Evolutionary conservation across 352 stramenopile species (phyloP).

Genomic region (Detonula confervacea): DNA sequence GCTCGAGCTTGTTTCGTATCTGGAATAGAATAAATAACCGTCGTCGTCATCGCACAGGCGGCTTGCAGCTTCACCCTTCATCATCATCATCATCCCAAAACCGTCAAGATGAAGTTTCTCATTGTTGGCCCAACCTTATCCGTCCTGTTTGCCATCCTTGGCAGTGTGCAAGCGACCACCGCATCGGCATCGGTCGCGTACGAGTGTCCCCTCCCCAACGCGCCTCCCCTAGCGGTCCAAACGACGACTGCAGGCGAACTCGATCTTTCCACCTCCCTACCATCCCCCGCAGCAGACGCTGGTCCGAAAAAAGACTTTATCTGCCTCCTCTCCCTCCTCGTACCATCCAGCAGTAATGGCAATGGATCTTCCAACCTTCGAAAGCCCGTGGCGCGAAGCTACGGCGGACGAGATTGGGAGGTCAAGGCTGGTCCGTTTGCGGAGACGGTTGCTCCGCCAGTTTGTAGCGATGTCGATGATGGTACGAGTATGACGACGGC

Average conservation of each 20-base stretch:
- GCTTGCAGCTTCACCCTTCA: neutral
- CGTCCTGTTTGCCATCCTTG: neutral
- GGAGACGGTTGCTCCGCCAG: neutral
- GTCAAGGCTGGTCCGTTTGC: constrained; percentile 17
- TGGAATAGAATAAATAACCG: no score
- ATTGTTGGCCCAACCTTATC: neutral
- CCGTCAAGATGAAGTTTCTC: neutral
- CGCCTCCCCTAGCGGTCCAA: neutral
- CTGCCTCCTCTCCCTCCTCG: constrained; percentile 14
- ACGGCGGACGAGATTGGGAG: constrained; percentile 53
- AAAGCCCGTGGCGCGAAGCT: constrained; percentile 50
- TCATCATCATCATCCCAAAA: neutral
- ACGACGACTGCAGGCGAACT: neutral
- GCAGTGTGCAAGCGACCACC: neutral
- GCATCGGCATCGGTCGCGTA: neutral
- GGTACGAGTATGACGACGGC: neutral
- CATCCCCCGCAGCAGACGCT: neutral
- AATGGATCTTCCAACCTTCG: neutral
- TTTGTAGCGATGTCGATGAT: neutral
- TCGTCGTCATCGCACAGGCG: neutral
- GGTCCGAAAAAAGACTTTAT: neutral
- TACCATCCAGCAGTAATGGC: neutral
- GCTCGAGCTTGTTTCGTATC: no score
- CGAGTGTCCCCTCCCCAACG: neutral
- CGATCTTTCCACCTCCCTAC: neutral